A percentile compares a stretch with the other conserved stretches of the same genome.
Conservation (phyloP, 768 basidiomycete species). For the Russula sp. region DNA sequence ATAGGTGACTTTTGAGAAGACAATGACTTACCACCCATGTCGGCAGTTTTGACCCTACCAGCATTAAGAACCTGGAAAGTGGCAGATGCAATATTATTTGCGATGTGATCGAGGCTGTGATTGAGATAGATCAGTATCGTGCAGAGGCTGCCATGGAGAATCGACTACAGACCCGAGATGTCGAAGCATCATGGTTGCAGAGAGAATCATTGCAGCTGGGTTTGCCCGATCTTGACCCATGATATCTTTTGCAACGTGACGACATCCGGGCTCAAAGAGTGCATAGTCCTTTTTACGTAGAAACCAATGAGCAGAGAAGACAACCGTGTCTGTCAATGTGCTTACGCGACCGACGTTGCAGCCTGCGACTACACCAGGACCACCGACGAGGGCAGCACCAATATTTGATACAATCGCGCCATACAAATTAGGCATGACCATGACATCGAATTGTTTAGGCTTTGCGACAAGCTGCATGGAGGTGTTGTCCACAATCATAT, state of each 20-base stretch:
- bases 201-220: constrained; percentile 95
- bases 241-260: constrained; percentile 91
- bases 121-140: constrained; percentile 13
- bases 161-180: constrained; percentile 71
- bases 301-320: background rate
- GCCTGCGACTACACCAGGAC: constrained; percentile 95
- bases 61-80: constrained; percentile 90
- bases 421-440: constrained; percentile 98
- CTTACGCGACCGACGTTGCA: constrained; percentile 91
- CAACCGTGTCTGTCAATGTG: constrained; percentile 18
- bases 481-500: constrained; percentile 99
- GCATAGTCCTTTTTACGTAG: constrained; percentile 69
- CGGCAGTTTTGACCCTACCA: constrained; percentile 84
- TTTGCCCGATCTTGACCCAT: constrained; percentile 96
- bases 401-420: constrained; percentile 98
- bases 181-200: constrained; percentile 95
- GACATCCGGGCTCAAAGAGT: constrained; percentile 96
- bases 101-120: constrained; percentile 80
- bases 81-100: constrained; percentile 87
- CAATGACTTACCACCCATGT: constrained; percentile 77
- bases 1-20: background rate
- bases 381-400: constrained; percentile 96
- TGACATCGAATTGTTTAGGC: constrained; percentile 95
- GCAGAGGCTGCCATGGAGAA: constrained; percentile 9
- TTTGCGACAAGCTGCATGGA: constrained; percentile 99